Base-by-base conservation (phyloP, 106 monocot species). In the Narthecium ossifragum region DNA sequence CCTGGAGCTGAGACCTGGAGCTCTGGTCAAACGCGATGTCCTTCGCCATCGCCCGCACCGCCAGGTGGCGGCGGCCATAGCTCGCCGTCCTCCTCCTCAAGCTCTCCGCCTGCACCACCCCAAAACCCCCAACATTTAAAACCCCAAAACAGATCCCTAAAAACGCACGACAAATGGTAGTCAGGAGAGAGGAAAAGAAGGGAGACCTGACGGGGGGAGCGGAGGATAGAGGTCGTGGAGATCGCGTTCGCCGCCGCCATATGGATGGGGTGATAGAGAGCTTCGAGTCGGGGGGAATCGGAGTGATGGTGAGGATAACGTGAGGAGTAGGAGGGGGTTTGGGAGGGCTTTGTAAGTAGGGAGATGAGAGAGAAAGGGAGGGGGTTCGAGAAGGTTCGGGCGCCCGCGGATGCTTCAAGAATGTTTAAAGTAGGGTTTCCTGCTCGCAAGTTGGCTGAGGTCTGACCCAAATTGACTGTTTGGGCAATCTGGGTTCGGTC, bases 11-110 rank as follows among this genome's bases (percentile, higher is more conserved):
- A 12, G 78, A 61, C 73, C 96, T 72, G 14, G 96, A 91, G 40
- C 8, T 33, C 81, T 91, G 80, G 53, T 91, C 96, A 33, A 98
- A 98, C 8, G 90, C 84, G 17, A 98, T 84, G 10, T 98, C 96
- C 46, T 91, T 98, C 2, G 43, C 76, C 52, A 37, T n/a, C 7
- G 91, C 87, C 33, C 79, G 66, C 50, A 91, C 88, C 36, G 68
- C 61, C 29, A 73, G 25, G 60, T 60, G 53, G 45, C 57, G 65
- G 13, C 69, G 48, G 26, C 55, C 31, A 3, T 65, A 24, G 8
- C 68, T 68, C 14, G 20, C 49, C 37, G 14, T 22, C 51, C 63
- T 31, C 58, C 68, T 75, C 61, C 59, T 52, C 55, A 60, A 46
- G 22, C 46, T 22, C 53, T 55, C 67, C 76, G 65, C 55, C 66